Base-by-base conservation (phyloP, 805 yeast species). In the Yamadazyma takamatsuzukensis region DNA sequence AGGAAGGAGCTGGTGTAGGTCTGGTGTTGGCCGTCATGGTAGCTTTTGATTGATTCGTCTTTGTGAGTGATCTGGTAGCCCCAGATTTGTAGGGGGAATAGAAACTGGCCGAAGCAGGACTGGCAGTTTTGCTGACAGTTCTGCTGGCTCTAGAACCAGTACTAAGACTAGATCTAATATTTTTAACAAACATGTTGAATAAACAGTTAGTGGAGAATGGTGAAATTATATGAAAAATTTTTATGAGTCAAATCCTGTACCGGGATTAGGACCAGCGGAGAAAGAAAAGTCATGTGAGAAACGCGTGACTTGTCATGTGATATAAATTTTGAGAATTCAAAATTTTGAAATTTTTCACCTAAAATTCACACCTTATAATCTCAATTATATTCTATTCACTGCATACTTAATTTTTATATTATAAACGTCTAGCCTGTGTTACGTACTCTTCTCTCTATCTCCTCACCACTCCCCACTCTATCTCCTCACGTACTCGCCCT, bases 1-100 rank as follows among this genome's bases (percentile, higher is more conserved):
- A 74, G n/a, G 76, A 49, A 6, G 78, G 76, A 10, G 78, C 65
- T 17, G 79, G 78, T 10, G 57, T 55, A 7, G 71, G 68, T 37
- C 70, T 58, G 8, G 47, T 45, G n/a, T 45, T 36, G n/a, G 49
- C 46, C 13, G 53, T 45, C 30, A 52, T 49, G 25, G 52, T 52
- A 17, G 63, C 51, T 21, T 58, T 63, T 34, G 44, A 32, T 4
- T 33, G 26, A 22, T 18, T 32, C 13, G 47, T 25, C 22, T 42
- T 42, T 25, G 47, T 29, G 14, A 42, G 32, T n/a, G 34, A 19
- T 33, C 47, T 39, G 14, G 11, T 15, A 4, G 21, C 24, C 24
- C n/a, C n/a, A n/a, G n/a, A 28, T 27, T 17, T 14, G 27, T 6
- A 18, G 9, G 15, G 17, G 6, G 9, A 14, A 25, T 7, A 5